These are phyloP conservation scores for Tylopilus subfusipes DNA, from an alignment of 768 basidiomycete genomes.

Conservation along the genomic window DNA sequence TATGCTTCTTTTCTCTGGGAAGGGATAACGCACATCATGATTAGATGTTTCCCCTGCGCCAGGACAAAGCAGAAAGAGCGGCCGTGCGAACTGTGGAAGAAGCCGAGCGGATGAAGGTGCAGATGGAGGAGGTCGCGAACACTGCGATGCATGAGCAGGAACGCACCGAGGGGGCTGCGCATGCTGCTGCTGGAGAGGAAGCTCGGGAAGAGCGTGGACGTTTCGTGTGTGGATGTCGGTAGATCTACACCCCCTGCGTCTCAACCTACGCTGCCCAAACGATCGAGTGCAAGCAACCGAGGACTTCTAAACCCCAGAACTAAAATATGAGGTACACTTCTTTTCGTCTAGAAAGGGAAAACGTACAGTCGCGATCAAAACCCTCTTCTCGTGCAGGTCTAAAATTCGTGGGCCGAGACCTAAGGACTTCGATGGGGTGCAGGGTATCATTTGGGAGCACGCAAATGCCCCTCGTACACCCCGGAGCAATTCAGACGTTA, in stretches of 20 bases:
- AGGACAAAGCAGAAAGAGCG: constrained; percentile 6
- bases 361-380: neutral
- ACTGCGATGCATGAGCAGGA: neutral
- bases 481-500: neutral
- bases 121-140: constrained; percentile 4
- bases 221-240: too few relatives aligned
- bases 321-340: neutral
- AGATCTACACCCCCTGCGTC: too few relatives aligned
- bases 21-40: too few relatives aligned
- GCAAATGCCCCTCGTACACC: neutral
- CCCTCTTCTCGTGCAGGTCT: neutral
- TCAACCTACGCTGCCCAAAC: too few relatives aligned
- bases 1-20: too few relatives aligned
- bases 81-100: constrained; percentile 10
- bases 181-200: constrained; percentile 5
- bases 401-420: neutral
- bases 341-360: too few relatives aligned
- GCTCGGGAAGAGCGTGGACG: too few relatives aligned
- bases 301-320: neutral
- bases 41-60: too few relatives aligned
- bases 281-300: neutral
- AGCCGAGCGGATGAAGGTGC: neutral
- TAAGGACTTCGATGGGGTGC: neutral
- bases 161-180: constrained; percentile 3
- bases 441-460: neutral